Evolutionary conservation across 441 rosid genomes (phyloP), one percentile per base, ranked within the genome.

Genomic region (Hura crepitans): DNA sequence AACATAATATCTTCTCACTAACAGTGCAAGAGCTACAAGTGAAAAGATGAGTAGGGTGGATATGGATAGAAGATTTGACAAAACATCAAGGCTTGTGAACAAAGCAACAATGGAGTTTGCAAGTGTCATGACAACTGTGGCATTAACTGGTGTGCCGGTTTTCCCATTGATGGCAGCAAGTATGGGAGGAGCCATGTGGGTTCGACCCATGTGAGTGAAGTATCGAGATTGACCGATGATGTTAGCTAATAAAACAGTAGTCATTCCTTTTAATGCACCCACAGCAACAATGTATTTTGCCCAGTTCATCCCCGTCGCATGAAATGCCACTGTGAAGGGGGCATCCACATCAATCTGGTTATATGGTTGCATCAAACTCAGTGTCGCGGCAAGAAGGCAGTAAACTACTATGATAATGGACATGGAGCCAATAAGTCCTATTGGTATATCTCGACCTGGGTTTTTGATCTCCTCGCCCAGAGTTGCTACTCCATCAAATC

Each of bases 231-330:
- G 98, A 17, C 86, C 87, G 0, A 90, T 56, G 17, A 85, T 58
- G 65, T 82, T 77, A 49, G 85, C 89, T 5, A 90, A 77, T 62
- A 92, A 70, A 51, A 84, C 91, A 0, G 96, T 85, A 4, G 93
- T 90, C 98, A 87, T 90, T 10, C 92, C 96, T 65, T 90, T 85
- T 50, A 90, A 77, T 11, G 96, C 97, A 6, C 97, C 98, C 1
- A 86, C 61, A 1, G 90, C 89, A 5, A 86, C 96, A 6, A 90
- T 72, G 66, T 84, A 87, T 63, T 87, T 87, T 0, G 92, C 98
- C 92, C 96, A 90, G 25, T 74, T 72, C 96, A 88, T 72, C 7
- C 96, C 97, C 0, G 60, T 81, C 0, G 84, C 75, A 69, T 86
- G 67, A 68, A 93, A 93, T 17, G 97, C 97, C n/a, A 88, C 53